These are phyloP conservation scores for Phytophthora citrophthora DNA, from an alignment of 352 stramenopile species.

Conservation along the genomic window DNA sequence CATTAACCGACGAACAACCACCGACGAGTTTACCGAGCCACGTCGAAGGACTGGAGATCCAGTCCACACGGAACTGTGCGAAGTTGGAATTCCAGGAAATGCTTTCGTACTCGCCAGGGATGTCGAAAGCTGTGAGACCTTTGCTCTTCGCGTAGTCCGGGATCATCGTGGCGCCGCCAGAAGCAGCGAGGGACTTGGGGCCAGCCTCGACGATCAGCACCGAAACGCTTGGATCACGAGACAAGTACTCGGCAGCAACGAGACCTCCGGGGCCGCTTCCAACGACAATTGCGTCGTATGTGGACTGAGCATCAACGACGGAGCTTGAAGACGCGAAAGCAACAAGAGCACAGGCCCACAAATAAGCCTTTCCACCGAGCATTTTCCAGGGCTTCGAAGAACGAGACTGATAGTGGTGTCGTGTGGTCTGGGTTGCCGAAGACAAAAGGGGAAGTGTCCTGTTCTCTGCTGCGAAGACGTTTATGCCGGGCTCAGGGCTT, in stretches of 20 bases:
- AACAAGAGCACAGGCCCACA: slow-evolving; percentile 31
- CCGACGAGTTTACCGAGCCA: slow-evolving; percentile 81
- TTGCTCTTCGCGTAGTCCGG: slow-evolving; percentile 47
- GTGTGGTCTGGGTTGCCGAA: slow-evolving; percentile 3
- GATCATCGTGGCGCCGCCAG: slow-evolving; percentile 47
- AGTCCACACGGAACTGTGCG: slow-evolving; percentile 53
- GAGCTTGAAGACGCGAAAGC: slow-evolving; percentile 21
- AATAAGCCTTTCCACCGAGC: slow-evolving; percentile 30
- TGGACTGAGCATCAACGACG: slow-evolving; percentile 27
- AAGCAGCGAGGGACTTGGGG: slow-evolving; percentile 45
- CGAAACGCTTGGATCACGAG: slow-evolving; percentile 52
- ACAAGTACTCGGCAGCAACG: slow-evolving; percentile 66
- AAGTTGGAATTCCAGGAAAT: slow-evolving; percentile 47
- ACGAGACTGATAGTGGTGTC: slow-evolving; percentile 1
- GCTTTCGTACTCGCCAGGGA: slow-evolving; percentile 66
- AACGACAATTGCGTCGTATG: slow-evolving; percentile 66
- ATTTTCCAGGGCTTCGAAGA: slow-evolving; percentile 9
- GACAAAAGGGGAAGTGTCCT: slow-evolving; percentile 8
- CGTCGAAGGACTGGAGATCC: slow-evolving; percentile 39
- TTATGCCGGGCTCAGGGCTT: slow-evolving; percentile 3
- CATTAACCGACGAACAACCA: slow-evolving; percentile 82
- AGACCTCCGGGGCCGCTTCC: slow-evolving; percentile 65
- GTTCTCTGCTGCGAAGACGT: neutral
- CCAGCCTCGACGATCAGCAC: slow-evolving; percentile 75
- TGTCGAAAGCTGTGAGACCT: slow-evolving; percentile 68